Conservation (phyloP, 495 filamentous ascomycete genomes). For the Pyronema domesticum region DNA sequence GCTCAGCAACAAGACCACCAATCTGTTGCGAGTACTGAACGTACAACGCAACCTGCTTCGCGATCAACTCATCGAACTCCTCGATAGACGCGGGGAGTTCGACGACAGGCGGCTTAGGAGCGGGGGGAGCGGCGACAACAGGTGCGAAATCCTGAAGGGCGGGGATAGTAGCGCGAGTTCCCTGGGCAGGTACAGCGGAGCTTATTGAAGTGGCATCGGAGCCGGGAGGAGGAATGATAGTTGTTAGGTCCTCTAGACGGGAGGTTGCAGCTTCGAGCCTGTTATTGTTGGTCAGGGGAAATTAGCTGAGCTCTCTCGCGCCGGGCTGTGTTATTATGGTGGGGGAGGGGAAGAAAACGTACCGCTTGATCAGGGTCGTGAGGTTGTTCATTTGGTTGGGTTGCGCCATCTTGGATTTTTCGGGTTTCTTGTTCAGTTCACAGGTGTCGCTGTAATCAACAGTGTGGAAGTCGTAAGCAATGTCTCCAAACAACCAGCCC, state of each 20-base stretch:
- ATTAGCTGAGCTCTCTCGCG: neutral
- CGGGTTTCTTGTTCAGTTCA: no score
- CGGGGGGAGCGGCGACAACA: conserved; percentile 19
- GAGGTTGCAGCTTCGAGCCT: conserved; percentile 97
- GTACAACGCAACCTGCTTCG: conserved; percentile 55
- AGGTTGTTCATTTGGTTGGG: conserved; percentile 79
- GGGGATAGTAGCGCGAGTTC: conserved; percentile 21
- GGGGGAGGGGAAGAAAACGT: conserved; percentile 22
- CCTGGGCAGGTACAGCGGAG: conserved; percentile 25
- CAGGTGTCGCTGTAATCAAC: no score
- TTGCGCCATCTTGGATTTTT: neutral
- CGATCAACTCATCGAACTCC: conserved; percentile 70
- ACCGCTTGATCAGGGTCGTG: conserved; percentile 96
- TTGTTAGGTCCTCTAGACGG: conserved; percentile 72
- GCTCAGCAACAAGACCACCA: conserved; percentile 36
- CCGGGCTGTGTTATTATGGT: no score
- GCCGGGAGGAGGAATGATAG: conserved; percentile 43
- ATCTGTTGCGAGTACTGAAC: conserved; percentile 59
- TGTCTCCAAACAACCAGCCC: no score
- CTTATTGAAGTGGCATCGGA: conserved; percentile 37
- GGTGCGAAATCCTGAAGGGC: conserved; percentile 17
- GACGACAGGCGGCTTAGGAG: conserved; percentile 34
- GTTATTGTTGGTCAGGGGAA: conserved; percentile 4
- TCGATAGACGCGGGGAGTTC: conserved; percentile 58
- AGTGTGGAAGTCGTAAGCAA: no score